Conservation (phyloP, 1,284 basidiomycete species). For the Ustilago esculenta region DNA sequence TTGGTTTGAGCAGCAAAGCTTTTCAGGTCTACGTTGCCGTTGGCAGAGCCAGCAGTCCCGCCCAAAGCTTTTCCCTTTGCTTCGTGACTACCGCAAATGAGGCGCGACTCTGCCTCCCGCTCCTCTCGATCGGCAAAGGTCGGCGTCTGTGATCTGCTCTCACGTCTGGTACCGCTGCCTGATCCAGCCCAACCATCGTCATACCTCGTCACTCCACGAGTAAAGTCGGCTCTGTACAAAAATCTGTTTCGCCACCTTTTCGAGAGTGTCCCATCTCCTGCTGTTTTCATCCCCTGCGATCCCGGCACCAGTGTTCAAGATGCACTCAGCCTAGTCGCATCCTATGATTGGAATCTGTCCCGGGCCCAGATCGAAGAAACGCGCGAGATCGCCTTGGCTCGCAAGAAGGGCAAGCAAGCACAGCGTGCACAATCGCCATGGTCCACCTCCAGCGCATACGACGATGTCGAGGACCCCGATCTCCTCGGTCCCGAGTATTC, state of each 20-base stretch:
- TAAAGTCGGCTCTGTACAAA: constrained; percentile 17
- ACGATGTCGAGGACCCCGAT: constrained; percentile 35
- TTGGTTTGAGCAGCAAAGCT: too few relatives aligned
- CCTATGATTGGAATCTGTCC: constrained; percentile 50
- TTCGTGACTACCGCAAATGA: constrained; percentile 11
- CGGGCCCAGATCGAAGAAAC: constrained; percentile 53
- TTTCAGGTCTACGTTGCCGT: not conserved
- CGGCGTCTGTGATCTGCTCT: constrained; percentile 34
- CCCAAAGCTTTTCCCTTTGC: too few relatives aligned
- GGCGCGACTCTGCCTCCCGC: constrained; percentile 14
- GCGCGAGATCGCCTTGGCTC: constrained; percentile 36
- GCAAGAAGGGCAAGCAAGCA: constrained; percentile 50
- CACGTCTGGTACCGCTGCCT: constrained; percentile 36
- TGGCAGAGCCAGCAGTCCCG: not conserved
- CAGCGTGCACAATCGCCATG: constrained; percentile 35
- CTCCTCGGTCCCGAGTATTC: constrained; percentile 60
- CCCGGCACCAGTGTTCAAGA: constrained; percentile 29
- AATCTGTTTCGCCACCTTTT: constrained; percentile 37
- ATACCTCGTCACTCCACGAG: constrained; percentile 29
- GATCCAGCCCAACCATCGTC: constrained; percentile 17
- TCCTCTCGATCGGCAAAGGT: constrained; percentile 21
- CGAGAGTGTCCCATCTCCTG: constrained; percentile 32
- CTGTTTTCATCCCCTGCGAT: constrained; percentile 46
- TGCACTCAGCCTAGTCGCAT: constrained; percentile 40
- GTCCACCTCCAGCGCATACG: constrained; percentile 32